phyloP scores from a whole-genome alignment of 2,329 filamentous ascomycete species.

The Colletotrichum euphorbiae region DNA sequence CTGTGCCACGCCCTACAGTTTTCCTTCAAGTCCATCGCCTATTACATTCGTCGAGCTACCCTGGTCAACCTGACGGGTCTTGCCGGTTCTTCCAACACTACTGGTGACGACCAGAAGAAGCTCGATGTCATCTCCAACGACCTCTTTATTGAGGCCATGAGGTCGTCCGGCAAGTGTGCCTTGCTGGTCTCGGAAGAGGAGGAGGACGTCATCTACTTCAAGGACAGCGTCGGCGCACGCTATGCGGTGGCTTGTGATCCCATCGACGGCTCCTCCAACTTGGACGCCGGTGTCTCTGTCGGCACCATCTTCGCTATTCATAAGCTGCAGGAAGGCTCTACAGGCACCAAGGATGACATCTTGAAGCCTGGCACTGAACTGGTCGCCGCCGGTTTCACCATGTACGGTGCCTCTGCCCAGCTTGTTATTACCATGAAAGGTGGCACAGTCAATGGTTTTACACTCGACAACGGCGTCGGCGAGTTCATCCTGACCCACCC shows the following conservation, averaged over 20 bases:
- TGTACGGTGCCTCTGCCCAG: conserved; percentile 98
- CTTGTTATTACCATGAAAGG: conserved; percentile 97
- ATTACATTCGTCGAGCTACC: conserved; percentile 97
- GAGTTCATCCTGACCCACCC: conserved; percentile 99
- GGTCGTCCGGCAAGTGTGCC: conserved; percentile 88
- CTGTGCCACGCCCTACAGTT: conserved; percentile 98
- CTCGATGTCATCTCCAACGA: conserved; percentile 99
- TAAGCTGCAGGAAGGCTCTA: conserved; percentile 83
- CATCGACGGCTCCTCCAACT: conserved; percentile 96
- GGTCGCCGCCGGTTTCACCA: conserved; percentile 97
- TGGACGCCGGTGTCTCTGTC: conserved; percentile 97
- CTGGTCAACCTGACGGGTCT: conserved; percentile 96
- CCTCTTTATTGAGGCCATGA: conserved; percentile 96
- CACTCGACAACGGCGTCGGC: conserved; percentile 93
- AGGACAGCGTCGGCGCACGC: conserved; percentile 77
- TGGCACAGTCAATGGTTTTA: conserved; percentile 95
- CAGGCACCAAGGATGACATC: conserved; percentile 84
- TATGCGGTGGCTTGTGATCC: conserved; percentile 98
- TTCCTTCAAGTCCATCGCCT: conserved; percentile 99
- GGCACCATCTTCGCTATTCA: conserved; percentile 97
- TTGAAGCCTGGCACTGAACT: conserved; percentile 91
- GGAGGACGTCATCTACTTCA: conserved; percentile 91
- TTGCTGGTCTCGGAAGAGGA: conserved; percentile 98
- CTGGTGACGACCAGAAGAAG: conserved; percentile 99
- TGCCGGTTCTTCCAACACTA: conserved; percentile 93